phyloP scores from a whole-genome alignment of 805 yeast species.

The Ogataea naganishii region DNA sequence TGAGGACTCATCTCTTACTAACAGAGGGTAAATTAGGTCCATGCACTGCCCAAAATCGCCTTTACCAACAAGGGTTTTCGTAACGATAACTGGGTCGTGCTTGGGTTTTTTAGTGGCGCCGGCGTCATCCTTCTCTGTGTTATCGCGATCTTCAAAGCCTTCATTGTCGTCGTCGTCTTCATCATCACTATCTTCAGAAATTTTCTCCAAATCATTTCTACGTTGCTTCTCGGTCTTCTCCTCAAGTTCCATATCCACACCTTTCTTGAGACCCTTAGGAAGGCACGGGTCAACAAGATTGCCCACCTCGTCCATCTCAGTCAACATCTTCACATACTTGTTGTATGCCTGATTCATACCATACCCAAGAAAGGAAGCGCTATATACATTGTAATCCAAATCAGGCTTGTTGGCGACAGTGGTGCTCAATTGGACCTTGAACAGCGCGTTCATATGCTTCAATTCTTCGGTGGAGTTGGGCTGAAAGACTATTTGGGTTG shows the following conservation, averaged over 20 bases:
- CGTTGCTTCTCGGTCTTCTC: neutral
- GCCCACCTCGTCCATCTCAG: conserved; percentile 7
- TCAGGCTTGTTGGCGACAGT: conserved; percentile 16
- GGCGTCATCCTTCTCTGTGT: conserved; percentile 6
- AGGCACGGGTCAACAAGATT: conserved; percentile 46
- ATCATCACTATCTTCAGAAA: conserved; percentile 12
- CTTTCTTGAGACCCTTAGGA: conserved; percentile 33
- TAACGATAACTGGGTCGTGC: neutral
- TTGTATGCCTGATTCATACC: conserved; percentile 51
- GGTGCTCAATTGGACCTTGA: conserved; percentile 33
- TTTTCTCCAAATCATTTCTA: neutral
- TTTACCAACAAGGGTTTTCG: conserved; percentile 37
- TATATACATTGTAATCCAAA: conserved; percentile 34
- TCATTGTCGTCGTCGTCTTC: conserved; percentile 9
- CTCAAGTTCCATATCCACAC: conserved; percentile 3
- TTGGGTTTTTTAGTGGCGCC: too few relatives aligned
- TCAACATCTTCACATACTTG: conserved; percentile 33
- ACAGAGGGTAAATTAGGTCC: conserved; percentile 35
- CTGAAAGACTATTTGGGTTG: conserved; percentile 56
- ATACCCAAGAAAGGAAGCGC: conserved; percentile 50
- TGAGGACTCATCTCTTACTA: conserved; percentile 15
- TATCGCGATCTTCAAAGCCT: conserved; percentile 8
- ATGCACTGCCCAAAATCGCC: conserved; percentile 44
- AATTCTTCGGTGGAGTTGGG: conserved; percentile 39
- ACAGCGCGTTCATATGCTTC: conserved; percentile 38